These are phyloP conservation scores for Blastobotrys peoriensis DNA, from an alignment of 805 yeast species.

Conservation along the genomic window DNA sequence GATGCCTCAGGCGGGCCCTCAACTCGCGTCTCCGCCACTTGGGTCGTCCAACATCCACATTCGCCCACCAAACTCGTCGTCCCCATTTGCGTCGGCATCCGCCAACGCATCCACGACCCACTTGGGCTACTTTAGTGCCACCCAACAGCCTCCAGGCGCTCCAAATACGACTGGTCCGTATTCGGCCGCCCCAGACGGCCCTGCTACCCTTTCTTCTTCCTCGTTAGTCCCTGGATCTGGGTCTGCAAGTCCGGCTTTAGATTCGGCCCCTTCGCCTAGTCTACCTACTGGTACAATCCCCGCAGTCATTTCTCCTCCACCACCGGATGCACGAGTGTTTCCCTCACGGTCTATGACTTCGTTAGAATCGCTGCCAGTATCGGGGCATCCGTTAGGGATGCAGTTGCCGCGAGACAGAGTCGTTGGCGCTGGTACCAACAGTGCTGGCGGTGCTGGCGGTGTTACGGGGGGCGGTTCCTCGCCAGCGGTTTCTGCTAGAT, in stretches of 20 bases:
- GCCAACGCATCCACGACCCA: not conserved
- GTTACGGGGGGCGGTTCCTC: not conserved
- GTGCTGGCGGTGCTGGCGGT: not conserved
- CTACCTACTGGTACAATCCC: not conserved
- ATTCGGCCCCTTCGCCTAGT: not conserved
- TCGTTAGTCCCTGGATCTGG: not conserved
- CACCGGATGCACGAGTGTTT: not conserved
- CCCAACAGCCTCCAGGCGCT: too few species aligned
- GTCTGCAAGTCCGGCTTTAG: not conserved
- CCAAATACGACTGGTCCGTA: not conserved
- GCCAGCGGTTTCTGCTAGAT: not conserved
- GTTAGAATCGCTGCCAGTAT: not conserved
- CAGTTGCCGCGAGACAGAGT: not conserved
- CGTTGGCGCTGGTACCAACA: not conserved
- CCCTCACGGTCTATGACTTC: not conserved
- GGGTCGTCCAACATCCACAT: slow-evolving; percentile 3
- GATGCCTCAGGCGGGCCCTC: not conserved
- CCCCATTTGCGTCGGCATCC: slow-evolving; percentile 1
- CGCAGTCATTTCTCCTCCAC: not conserved
- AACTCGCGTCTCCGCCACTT: not conserved
- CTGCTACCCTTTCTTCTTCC: not conserved
- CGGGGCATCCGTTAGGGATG: too few species aligned
- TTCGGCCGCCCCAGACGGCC: too few species aligned
- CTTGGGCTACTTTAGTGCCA: not conserved
- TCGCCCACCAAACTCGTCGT: slow-evolving; percentile 5